A percentile compares a stretch with the other conserved stretches of the same genome.
phyloP scores from a whole-genome alignment of 495 filamentous ascomycete species.

The Aspergillus egyptiacus region DNA sequence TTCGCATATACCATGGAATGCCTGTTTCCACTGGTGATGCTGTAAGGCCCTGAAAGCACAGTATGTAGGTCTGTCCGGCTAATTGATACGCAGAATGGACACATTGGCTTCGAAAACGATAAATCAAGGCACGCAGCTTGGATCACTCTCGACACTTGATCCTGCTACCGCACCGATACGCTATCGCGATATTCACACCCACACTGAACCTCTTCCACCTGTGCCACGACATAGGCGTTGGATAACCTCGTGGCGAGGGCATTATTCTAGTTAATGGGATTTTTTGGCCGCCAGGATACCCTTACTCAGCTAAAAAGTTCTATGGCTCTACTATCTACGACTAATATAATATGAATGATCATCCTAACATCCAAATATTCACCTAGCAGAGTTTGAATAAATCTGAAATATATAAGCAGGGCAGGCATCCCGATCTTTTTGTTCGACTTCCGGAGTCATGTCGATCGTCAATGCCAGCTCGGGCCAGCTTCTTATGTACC shows the following conservation, averaged over 20 bases:
- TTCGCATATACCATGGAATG: constrained; percentile 34
- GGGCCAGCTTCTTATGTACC: no score
- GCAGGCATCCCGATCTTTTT: no score
- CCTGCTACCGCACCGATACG: neutral
- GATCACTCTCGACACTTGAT: constrained; percentile 1
- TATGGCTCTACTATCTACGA: neutral
- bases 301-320: neutral
- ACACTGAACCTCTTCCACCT: constrained; percentile 1
- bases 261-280: neutral
- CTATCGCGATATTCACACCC: neutral
- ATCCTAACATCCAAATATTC: no score
- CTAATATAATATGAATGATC: neutral
- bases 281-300: neutral
- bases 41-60: constrained; percentile 15
- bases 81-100: constrained; percentile 1
- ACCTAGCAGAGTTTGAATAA: no score
- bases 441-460: no score
- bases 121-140: neutral
- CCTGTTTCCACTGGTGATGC: constrained; percentile 31
- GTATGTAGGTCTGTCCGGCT: neutral
- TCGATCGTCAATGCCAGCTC: no score
- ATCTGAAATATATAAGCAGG: no score
- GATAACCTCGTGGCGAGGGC: neutral
- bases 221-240: neutral
- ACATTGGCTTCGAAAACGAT: constrained; percentile 6